phyloP scores from a whole-genome alignment of 1,139 yeast genomes.

The Waltiozyma sp. region DNA sequence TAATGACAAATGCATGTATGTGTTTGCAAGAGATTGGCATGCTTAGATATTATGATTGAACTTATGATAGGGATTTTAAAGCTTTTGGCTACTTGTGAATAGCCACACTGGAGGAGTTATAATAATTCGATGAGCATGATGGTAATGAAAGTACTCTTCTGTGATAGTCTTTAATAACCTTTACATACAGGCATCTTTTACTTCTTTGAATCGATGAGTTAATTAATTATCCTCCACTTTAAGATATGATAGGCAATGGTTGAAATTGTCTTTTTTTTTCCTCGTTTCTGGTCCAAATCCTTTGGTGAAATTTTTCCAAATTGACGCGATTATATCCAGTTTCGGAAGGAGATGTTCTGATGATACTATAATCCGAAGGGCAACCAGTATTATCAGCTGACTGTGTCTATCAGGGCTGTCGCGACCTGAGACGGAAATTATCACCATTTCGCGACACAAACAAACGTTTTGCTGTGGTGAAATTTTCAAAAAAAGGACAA shows the following conservation, averaged over 20 bases:
- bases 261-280: not conserved
- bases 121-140: not conserved
- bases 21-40: too few relatives aligned
- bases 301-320: not conserved
- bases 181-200: slow-evolving; percentile 20
- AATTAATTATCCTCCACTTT: not conserved
- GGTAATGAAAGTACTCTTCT: not conserved
- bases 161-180: not conserved
- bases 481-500: not conserved
- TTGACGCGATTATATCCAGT: not conserved
- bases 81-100: too few relatives aligned
- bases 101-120: too few relatives aligned
- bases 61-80: too few relatives aligned
- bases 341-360: not conserved
- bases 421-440: not conserved
- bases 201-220: slow-evolving; percentile 14
- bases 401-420: not conserved
- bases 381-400: not conserved
- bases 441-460: not conserved
- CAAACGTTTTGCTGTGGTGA: not conserved
- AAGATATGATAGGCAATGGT: not conserved
- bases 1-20: too few relatives aligned
- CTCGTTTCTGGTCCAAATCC: not conserved
- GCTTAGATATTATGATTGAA: too few relatives aligned
- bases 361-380: not conserved